Conservation (phyloP, 305 asterid species). For the Lippia alba region DNA sequence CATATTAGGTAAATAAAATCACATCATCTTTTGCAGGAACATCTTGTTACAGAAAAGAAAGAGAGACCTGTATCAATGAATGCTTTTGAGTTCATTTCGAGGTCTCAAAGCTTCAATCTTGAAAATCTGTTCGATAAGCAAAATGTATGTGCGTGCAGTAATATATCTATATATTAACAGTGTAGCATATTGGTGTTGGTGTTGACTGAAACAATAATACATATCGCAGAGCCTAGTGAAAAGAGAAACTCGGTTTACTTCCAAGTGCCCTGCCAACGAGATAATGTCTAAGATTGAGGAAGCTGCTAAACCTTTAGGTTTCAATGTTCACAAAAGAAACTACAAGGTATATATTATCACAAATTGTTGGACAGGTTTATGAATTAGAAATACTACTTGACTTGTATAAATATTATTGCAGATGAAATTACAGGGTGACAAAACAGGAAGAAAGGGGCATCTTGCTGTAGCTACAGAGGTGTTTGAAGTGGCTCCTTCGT, state of each 20-base stretch:
- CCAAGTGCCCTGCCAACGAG: constrained; percentile 68
- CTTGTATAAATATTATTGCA: constrained; percentile 25
- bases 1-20: not conserved
- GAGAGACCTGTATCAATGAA: constrained; percentile 88
- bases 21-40: constrained; percentile 53
- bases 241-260: constrained; percentile 79
- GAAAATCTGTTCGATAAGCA: constrained; percentile 77
- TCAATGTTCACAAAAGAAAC: constrained; percentile 73
- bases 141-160: constrained; percentile 42
- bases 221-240: constrained; percentile 54
- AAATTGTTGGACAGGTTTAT: not conserved
- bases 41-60: constrained; percentile 70
- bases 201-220: constrained; percentile 24
- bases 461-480: constrained; percentile 91
- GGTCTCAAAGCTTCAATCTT: constrained; percentile 79
- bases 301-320: constrained; percentile 84
- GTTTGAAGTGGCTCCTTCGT: constrained; percentile 84
- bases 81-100: constrained; percentile 82
- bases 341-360: constrained; percentile 55
- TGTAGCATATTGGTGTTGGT: not conserved
- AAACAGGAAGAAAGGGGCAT: constrained; percentile 83
- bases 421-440: constrained; percentile 87
- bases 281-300: constrained; percentile 80
- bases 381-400: too few relatives aligned
- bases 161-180: not conserved